Evolutionary conservation across 23 red algal genomes (phyloP).

Genomic region (Gracilaria gracilis): DNA sequence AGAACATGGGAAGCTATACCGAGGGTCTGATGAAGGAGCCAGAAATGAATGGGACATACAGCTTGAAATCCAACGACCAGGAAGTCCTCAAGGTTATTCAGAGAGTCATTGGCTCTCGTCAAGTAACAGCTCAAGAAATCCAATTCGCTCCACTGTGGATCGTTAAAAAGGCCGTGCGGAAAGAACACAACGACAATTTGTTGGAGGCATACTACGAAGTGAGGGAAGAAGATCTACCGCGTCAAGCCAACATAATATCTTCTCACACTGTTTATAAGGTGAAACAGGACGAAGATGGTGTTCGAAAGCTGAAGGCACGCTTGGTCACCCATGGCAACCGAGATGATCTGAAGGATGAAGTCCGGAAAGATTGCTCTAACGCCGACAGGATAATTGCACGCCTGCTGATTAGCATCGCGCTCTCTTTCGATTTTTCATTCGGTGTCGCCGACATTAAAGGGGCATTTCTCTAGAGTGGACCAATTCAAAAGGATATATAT

Average conservation of each 20-base stretch:
- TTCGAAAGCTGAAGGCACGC: not conserved
- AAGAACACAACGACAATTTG: constrained; percentile 25
- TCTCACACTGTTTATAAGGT: constrained; percentile 4
- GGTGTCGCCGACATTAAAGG: constrained; percentile 19
- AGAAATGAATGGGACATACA: not conserved
- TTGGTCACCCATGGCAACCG: constrained; percentile 16
- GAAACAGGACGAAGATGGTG: not conserved
- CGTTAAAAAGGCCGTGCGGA: not conserved
- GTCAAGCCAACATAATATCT: not conserved
- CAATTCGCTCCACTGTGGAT: constrained; percentile 2
- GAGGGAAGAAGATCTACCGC: not conserved
- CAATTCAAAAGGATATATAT: constrained; percentile 1
- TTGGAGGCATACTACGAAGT: not conserved
- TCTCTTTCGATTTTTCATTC: not conserved
- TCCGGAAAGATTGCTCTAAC: constrained; percentile 26
- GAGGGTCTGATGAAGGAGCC: not conserved
- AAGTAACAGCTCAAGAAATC: not conserved
- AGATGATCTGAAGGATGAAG: no score
- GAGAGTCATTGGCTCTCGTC: not conserved
- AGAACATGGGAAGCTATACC: not conserved
- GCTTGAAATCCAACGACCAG: not conserved
- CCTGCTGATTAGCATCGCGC: not conserved
- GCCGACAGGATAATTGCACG: not conserved
- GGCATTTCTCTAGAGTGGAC: constrained; percentile 22
- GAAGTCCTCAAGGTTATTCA: not conserved